Conservation (phyloP, 108 stramenopile species). For the Fistulifera solaris region DNA sequence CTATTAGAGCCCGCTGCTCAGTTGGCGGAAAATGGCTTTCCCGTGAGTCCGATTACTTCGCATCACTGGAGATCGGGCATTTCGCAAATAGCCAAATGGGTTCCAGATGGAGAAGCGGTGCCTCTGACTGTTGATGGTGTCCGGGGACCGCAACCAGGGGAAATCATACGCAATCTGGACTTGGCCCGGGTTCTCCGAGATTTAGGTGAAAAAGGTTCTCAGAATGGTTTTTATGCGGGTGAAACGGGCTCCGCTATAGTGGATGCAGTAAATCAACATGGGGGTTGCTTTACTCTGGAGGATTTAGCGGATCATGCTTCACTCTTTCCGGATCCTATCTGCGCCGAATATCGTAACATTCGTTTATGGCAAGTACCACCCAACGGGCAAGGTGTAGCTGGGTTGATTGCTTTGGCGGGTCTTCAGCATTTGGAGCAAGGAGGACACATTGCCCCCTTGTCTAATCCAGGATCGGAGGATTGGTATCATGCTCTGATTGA, state of each 20-base stretch:
- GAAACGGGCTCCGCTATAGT: conserved; percentile 80
- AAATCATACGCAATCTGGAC: conserved; percentile 79
- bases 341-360: conserved; percentile 57
- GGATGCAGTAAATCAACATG: conserved; percentile 55
- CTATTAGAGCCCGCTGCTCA: conserved; percentile 84
- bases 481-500: conserved; percentile 72
- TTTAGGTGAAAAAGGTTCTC: conserved; percentile 67
- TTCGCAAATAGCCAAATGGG: conserved; percentile 48
- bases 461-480: conserved; percentile 33
- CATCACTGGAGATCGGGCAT: conserved; percentile 68
- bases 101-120: conserved; percentile 21
- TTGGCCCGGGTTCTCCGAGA: conserved; percentile 78
- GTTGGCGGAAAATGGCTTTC: conserved; percentile 90
- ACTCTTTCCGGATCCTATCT: conserved; percentile 70
- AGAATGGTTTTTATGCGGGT: conserved; percentile 85
- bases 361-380: conserved; percentile 89
- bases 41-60: conserved; percentile 81
- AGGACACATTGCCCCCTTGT: conserved; percentile 14
- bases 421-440: conserved; percentile 40
- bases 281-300: conserved; percentile 74
- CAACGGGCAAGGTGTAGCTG: conserved; percentile 91
- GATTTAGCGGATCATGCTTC: conserved; percentile 73
- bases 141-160: conserved; percentile 50
- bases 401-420: conserved; percentile 83
- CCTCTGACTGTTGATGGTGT: conserved; percentile 59